Evolutionary conservation across 345 rosid species (phyloP).

Genomic region (Barbarea vulgaris): DNA sequence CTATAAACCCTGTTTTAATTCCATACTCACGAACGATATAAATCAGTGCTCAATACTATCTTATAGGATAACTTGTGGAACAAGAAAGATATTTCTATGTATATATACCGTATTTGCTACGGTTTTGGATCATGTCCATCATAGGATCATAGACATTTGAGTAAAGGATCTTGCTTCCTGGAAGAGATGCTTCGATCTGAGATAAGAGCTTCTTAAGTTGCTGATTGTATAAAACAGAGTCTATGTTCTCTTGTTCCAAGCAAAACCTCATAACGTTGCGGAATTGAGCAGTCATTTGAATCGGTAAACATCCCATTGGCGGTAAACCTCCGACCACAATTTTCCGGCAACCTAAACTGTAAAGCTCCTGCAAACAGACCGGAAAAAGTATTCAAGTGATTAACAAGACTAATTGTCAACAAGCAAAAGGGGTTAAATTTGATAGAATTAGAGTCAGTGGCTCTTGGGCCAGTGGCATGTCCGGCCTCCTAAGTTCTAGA

Average conservation of each 20-base stretch:
- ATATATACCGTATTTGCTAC: background rate
- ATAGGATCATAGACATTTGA: background rate
- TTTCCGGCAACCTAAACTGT: slow-evolving; percentile 44
- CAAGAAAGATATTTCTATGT: background rate
- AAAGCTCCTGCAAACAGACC: slow-evolving; percentile 40
- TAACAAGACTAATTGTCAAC: background rate
- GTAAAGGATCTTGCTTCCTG: background rate
- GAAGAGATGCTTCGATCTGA: background rate
- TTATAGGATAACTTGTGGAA: background rate
- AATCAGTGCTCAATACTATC: background rate
- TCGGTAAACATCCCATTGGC: slow-evolving; percentile 51
- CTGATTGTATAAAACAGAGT: slow-evolving; percentile 8
- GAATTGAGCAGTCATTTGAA: slow-evolving; percentile 10
- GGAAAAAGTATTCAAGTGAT: background rate
- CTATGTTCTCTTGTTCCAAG: background rate
- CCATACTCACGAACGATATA: background rate
- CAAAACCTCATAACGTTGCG: background rate
- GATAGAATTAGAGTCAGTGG: background rate
- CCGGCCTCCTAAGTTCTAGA: background rate
- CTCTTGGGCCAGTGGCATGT: background rate
- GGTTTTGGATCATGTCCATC: background rate
- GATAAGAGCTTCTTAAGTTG: background rate
- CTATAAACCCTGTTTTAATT: slow-evolving; percentile 45
- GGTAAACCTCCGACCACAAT: slow-evolving; percentile 52
- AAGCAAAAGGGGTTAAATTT: background rate